A percentile compares a stretch with the other conserved stretches of the same genome.
Conservation (phyloP, 2,329 filamentous ascomycete species). For the Claviceps humidiphila region DNA sequence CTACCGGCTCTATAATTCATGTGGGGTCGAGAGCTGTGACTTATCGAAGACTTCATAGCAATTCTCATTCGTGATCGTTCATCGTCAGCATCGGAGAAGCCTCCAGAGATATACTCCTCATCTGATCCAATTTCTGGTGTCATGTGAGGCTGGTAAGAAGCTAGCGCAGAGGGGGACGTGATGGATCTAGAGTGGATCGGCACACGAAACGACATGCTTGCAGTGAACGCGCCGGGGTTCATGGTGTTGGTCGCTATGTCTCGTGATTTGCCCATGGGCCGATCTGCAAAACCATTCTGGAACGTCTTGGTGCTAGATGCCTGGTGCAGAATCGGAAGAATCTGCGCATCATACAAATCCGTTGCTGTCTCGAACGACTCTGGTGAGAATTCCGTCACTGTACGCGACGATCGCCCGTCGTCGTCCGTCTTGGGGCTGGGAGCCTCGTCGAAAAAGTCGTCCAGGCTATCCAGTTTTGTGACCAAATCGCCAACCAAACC, state of each 20-base stretch:
- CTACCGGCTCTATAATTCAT: constrained; percentile 18
- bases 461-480: constrained; percentile 62
- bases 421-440: constrained; percentile 43
- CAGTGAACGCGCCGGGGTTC: constrained; percentile 47
- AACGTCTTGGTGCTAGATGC: constrained; percentile 71
- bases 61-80: constrained; percentile 40
- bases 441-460: constrained; percentile 69
- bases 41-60: constrained; percentile 44
- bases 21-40: constrained; percentile 39
- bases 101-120: constrained; percentile 60
- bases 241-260: constrained; percentile 48
- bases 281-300: constrained; percentile 77
- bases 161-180: constrained; percentile 59
- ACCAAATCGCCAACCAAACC: constrained; percentile 65
- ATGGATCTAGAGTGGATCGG: constrained; percentile 69
- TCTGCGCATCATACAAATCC: constrained; percentile 84
- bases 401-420: constrained; percentile 48
- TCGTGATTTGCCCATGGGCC: constrained; percentile 46
- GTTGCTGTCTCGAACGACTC: constrained; percentile 62
- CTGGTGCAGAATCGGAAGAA: constrained; percentile 77
- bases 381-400: constrained; percentile 50
- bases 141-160: constrained; percentile 40
- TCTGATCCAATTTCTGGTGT: constrained; percentile 55
- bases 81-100: constrained; percentile 68
- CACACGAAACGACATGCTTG: constrained; percentile 39